Conservation (phyloP, 768 basidiomycete genomes). For the Russula emetica region DNA sequence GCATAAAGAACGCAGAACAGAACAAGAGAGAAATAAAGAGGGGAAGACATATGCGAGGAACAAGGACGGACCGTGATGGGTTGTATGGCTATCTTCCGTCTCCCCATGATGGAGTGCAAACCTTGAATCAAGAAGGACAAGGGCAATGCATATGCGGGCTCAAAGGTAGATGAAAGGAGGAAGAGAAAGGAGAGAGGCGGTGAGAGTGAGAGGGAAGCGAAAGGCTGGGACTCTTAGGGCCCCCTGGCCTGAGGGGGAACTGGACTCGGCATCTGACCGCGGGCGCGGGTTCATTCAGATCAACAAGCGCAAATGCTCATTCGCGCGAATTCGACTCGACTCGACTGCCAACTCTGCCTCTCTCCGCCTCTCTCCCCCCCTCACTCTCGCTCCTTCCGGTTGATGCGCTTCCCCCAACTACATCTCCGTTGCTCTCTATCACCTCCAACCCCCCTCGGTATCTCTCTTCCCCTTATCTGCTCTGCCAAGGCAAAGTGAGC, state of each 20-base stretch:
- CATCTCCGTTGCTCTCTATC: constrained; percentile 24
- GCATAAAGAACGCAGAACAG: constrained; percentile 14
- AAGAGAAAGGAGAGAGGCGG: constrained; percentile 16
- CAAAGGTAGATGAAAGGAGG: constrained; percentile 11
- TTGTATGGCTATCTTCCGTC: constrained; percentile 79
- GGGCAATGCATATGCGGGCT: constrained; percentile 12
- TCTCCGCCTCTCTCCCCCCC: background rate
- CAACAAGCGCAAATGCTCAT: constrained; percentile 23
- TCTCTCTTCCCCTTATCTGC: constrained; percentile 1
- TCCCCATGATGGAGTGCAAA: constrained; percentile 46
- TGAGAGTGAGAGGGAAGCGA: constrained; percentile 22
- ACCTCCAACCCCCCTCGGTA: background rate
- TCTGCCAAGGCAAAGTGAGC: background rate
- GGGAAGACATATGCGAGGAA: constrained; percentile 16
- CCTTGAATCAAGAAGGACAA: constrained; percentile 15
- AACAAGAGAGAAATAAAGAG: constrained; percentile 29
- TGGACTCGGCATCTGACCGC: constrained; percentile 26
- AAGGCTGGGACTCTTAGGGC: constrained; percentile 26
- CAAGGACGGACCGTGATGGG: constrained; percentile 62
- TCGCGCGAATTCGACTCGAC: constrained; percentile 12
- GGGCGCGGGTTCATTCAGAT: constrained; percentile 21
- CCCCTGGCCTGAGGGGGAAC: background rate
- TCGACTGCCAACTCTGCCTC: background rate
- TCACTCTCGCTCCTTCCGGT: background rate
- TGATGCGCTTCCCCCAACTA: background rate